Evolutionary conservation across 805 yeast genomes (phyloP), one percentile per base, ranked within the genome.

Genomic region (Wickerhamomyces queroliae): DNA sequence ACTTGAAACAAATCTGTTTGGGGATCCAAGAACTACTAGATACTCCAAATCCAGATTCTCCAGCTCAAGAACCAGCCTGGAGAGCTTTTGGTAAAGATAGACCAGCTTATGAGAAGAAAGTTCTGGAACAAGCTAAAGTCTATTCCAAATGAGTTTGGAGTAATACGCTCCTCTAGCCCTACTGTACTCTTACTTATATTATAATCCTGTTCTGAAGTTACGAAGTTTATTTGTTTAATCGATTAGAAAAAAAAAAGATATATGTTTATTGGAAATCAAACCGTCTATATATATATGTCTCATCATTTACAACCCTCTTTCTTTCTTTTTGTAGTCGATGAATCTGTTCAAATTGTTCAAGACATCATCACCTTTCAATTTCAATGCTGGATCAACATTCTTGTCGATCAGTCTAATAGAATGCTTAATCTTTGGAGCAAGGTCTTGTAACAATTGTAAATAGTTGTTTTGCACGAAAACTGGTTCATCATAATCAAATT

Each of bases 21-120:
- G 99, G 99, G 5, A 80, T 93, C 37, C 99, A 93, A 62, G 96
- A 90, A 60, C 70, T 93, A 40, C 69, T 93, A 44, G 86, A 84
- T 54, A 74, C 80, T 27, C 99, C 99, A 27, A 93, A 93, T 58
- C 95, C 95, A 18, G 81, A 81, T 45, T 89, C 97, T 0, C 99
- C 99, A 2, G 99, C 99, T 0, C 99, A 93, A 64, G 93, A 88
- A 49, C 95, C 95, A 3, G 98, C 99, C 2, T 93, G 90, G 87
- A 82, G 82, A 61, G 87, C 91, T 1, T 90, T 77, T 56, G 74
- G 76, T 16, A 78, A 77, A 56, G 86, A 88, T 58, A 74, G 74
- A 53, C 67, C 69, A 0, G 65, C 73, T 31, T 93, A 93, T 59
- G 87, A 82, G 42, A 77, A 76, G 59, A 83, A 78, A 52, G 95